Base-by-base conservation (phyloP, 345 rosid species). In the Bretschneidera sinensis region DNA sequence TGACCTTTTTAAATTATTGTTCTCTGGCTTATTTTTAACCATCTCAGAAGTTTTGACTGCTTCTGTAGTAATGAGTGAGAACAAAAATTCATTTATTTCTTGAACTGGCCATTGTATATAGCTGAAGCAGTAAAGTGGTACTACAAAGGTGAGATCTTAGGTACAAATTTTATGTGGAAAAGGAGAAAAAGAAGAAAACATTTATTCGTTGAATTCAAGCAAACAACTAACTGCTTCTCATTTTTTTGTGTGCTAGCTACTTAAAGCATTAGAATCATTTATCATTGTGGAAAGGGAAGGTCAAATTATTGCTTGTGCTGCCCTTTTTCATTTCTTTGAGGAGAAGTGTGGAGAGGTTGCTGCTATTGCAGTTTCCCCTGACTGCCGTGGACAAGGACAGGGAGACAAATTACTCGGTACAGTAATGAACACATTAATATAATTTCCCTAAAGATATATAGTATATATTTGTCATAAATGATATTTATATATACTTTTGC, bases 381-480 rank as follows among this genome's bases (percentile, higher is more conserved):
- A 92, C 34, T 92, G 97, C 51, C 90, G 88, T 49, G 97, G 98
- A 55, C 97, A 92, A 81, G 97, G 97, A 60, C 97, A 87, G 31
- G 98, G 98, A 55, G 98, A 92, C 71, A 92, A 92, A 77, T 73
- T 89, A 57, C 92, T 92, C 5, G 98, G 98, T 92, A 84, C 39
- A 70, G 24, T 35, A 9, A 34, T 7, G 21, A 56, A 35, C 21
- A 19, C 17, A 28, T 52, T 5, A 34, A 13, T 39, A 39, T 14
- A 39, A 4, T 5, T 39, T 39, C 10, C 35, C 45, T 39, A 13
- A 39, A 39, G n/a, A n/a, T n/a, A n/a, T n/a, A n/a, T n/a, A n/a
- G 45, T 39, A 39, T 39, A 4, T 5, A 9, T 13, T 11, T 39
- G 45, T 5, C 45, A 39, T 39, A 5, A 39, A 39, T 4, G 35